These are phyloP conservation scores for Echria macrotheca DNA, from an alignment of 495 filamentous ascomycete species.

Conservation along the genomic window DNA sequence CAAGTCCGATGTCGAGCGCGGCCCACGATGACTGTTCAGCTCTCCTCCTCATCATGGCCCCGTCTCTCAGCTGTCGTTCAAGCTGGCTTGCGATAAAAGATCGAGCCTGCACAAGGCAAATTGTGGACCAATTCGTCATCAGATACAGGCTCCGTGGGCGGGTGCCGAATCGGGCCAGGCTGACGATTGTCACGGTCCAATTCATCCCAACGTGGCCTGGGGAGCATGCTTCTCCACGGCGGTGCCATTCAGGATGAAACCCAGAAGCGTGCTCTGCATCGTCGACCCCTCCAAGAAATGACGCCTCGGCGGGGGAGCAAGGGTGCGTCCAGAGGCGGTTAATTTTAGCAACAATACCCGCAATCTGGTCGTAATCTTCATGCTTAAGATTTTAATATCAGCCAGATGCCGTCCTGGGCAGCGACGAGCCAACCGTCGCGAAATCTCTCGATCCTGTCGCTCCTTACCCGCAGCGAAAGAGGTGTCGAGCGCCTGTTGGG, in stretches of 20 bases:
- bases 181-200: no score
- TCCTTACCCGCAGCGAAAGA: not conserved
- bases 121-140: no score
- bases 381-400: slow-evolving; percentile 13
- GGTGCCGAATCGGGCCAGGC: no score
- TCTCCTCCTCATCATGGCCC: no score
- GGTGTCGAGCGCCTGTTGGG: slow-evolving; percentile 13
- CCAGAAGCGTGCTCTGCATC: no score
- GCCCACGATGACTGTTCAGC: no score
- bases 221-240: slow-evolving; percentile 1
- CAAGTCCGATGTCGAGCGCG: not conserved
- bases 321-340: slow-evolving; percentile 10
- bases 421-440: not conserved
- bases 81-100: no score
- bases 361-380: slow-evolving; percentile 12
- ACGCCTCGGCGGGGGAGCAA: slow-evolving; percentile 10
- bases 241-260: slow-evolving; percentile 11
- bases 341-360: slow-evolving; percentile 17
- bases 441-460: not conserved
- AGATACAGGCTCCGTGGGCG: no score
- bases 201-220: not conserved
- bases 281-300: slow-evolving; percentile 10
- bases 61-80: no score
- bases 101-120: no score
- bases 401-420: not conserved